A percentile compares a stretch with the other conserved stretches of the same genome.
Evolutionary conservation across 2,329 filamentous ascomycete genomes (phyloP).

Genomic region (Pleomassaria siparia): DNA sequence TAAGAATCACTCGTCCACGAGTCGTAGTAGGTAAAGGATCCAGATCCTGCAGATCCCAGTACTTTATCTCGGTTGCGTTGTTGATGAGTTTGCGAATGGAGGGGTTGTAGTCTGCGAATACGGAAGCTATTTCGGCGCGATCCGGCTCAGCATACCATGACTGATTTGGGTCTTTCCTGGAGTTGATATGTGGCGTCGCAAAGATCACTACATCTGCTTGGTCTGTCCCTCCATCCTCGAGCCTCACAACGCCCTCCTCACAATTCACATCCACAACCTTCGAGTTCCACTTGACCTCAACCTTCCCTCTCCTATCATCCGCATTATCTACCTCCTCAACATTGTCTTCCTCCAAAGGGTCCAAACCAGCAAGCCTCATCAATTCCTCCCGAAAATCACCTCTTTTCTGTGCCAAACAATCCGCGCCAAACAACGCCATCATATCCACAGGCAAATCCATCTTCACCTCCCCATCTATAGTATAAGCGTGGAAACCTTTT

Average conservation of each 20-base stretch:
- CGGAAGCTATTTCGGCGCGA: neutral
- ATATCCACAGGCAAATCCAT: slow-evolving; percentile 6
- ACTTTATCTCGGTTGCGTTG: slow-evolving; percentile 8
- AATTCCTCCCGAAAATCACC: slow-evolving; percentile 11
- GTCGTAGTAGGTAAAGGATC: slow-evolving; percentile 9
- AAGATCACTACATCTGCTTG: slow-evolving; percentile 9
- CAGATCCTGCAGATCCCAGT: slow-evolving; percentile 9
- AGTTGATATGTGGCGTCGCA: no score
- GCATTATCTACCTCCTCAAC: slow-evolving; percentile 1
- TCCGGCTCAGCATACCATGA: slow-evolving; percentile 1
- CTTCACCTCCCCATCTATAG: slow-evolving; percentile 3
- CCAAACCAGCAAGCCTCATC: slow-evolving; percentile 7
- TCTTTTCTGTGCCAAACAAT: slow-evolving; percentile 7
- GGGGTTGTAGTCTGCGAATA: neutral
- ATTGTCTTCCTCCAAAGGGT: neutral
- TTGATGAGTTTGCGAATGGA: neutral
- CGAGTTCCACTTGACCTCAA: no score
- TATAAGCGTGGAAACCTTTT: slow-evolving; percentile 5
- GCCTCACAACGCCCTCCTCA: slow-evolving; percentile 5
- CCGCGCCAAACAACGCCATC: slow-evolving; percentile 8
- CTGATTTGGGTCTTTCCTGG: no score
- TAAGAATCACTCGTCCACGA: slow-evolving; percentile 50
- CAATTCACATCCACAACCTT: neutral
- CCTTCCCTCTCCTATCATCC: neutral
- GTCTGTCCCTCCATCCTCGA: slow-evolving; percentile 5